Evolutionary conservation across 1,139 yeast genomes (phyloP).

Genomic region (Pichia sp.): DNA sequence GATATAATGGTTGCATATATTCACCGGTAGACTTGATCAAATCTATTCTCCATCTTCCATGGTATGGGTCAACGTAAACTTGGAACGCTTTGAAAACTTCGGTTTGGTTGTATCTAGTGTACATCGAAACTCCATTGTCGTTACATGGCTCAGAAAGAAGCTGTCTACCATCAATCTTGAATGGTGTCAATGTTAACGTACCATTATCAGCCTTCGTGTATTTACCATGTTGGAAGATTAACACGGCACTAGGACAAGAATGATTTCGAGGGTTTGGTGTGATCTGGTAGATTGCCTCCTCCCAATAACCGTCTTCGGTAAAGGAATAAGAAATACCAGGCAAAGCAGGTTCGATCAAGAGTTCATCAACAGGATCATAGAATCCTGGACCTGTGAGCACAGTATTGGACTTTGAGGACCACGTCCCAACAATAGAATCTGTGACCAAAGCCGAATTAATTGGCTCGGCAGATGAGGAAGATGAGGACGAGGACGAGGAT

Average conservation of each 20-base stretch:
- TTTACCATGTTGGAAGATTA: constrained; percentile 86
- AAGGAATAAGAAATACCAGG: constrained; percentile 94
- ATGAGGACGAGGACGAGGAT: not conserved
- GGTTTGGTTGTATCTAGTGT: constrained; percentile 66
- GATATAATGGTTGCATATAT: constrained; percentile 77
- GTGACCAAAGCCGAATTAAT: constrained; percentile 17
- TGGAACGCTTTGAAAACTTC: constrained; percentile 57
- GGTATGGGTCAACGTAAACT: constrained; percentile 68
- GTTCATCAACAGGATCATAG: constrained; percentile 92
- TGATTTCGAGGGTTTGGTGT: constrained; percentile 69
- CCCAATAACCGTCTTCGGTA: constrained; percentile 86
- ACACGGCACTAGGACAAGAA: constrained; percentile 74
- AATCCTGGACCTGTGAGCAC: constrained; percentile 98
- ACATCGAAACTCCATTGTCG: constrained; percentile 51
- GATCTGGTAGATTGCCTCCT: constrained; percentile 82
- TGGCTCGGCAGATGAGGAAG: constrained; percentile 8
- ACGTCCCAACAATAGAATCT: constrained; percentile 64
- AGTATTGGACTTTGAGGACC: constrained; percentile 90
- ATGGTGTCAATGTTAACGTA: constrained; percentile 63
- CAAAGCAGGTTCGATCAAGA: constrained; percentile 87
- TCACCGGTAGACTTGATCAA: constrained; percentile 80
- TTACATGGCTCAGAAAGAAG: constrained; percentile 81
- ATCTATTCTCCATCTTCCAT: constrained; percentile 74
- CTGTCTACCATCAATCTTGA: constrained; percentile 89
- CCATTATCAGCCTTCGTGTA: constrained; percentile 65